Conservation (phyloP, 306 rosid species). For the Cotoneaster glaucophyllus region DNA sequence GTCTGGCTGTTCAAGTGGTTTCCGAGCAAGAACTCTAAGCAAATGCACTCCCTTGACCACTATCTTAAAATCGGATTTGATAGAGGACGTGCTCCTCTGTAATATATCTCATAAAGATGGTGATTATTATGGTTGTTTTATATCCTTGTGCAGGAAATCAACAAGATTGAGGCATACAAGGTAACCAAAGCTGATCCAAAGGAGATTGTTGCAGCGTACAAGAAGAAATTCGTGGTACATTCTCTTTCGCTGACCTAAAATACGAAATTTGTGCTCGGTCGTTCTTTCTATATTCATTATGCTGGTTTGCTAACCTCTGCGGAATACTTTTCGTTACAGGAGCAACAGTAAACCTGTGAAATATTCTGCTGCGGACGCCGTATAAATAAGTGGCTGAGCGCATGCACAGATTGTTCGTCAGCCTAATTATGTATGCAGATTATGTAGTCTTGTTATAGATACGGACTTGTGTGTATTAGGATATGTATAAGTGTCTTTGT, state of each 20-base stretch:
- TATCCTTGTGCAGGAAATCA: conserved; percentile 39
- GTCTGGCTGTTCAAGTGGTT: not conserved
- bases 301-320: not conserved
- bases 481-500: not conserved
- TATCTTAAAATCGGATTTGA: not conserved
- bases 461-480: not conserved
- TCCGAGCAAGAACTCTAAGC: not conserved
- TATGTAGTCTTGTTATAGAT: not conserved
- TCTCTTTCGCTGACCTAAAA: not conserved
- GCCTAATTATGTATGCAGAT: not conserved
- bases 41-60: not conserved
- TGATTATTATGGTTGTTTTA: not conserved
- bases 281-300: not conserved
- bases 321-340: conserved; percentile 18
- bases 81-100: not conserved
- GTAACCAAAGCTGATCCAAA: conserved; percentile 45
- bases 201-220: conserved; percentile 37
- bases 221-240: conserved; percentile 46
- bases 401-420: not conserved
- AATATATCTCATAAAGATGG: not conserved
- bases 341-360: conserved; percentile 27
- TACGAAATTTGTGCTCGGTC: not conserved
- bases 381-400: not conserved
- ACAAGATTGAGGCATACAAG: conserved; percentile 59
- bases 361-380: not conserved